Evolutionary conservation across 179 eudicot genomes (phyloP).

Genomic region (Silene noctiflora): DNA sequence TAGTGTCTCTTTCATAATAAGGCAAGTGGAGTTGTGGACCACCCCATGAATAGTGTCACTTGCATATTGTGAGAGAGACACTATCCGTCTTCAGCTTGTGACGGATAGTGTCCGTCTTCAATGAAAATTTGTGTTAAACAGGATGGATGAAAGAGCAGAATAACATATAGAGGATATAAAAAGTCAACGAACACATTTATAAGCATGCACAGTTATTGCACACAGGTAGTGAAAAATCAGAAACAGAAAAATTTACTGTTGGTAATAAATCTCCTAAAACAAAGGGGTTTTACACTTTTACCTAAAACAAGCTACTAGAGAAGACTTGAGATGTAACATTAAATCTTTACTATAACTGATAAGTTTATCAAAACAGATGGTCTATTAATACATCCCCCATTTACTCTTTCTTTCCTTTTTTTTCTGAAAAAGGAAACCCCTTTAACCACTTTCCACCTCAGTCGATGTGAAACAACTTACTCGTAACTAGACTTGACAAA

Average conservation of each 20-base stretch:
- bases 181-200: too few relatives aligned
- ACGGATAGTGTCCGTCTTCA: too few relatives aligned
- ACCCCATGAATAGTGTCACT: too few relatives aligned
- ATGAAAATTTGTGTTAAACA: too few relatives aligned
- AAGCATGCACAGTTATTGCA: not conserved
- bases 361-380: constrained; percentile 13
- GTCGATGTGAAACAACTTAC: constrained; percentile 15
- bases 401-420: not conserved
- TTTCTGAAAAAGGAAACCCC: not conserved
- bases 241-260: constrained; percentile 1
- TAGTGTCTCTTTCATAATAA: too few relatives aligned
- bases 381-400: constrained; percentile 11
- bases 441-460: not conserved
- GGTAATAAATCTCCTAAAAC: not conserved
- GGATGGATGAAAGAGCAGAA: too few relatives aligned
- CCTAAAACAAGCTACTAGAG: constrained; percentile 17
- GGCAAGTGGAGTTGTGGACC: too few relatives aligned
- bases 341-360: constrained; percentile 21
- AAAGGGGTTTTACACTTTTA: constrained; percentile 14
- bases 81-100: too few relatives aligned
- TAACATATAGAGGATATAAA: too few relatives aligned
- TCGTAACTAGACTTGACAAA: too few relatives aligned
- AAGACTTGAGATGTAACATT: constrained; percentile 21
- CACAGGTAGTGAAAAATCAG: not conserved
- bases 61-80: too few relatives aligned